Conservation (phyloP, 1,284 basidiomycete species). For the Amylostereum areolatum region DNA sequence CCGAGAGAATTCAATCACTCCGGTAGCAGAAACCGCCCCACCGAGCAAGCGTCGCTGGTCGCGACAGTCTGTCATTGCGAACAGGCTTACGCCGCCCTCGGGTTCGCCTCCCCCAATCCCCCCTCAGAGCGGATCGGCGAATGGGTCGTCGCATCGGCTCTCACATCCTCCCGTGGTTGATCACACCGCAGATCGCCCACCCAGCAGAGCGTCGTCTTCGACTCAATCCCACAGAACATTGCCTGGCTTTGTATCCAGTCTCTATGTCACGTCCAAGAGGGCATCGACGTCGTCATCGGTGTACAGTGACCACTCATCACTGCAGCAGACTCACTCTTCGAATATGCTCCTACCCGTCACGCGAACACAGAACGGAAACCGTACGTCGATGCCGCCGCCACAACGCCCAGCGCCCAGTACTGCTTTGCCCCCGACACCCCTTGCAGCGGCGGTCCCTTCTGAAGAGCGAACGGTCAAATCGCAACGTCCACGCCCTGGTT, state of each 20-base stretch:
- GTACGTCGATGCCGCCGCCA: slow-evolving; percentile 61
- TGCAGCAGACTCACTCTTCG: slow-evolving; percentile 36
- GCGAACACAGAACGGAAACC: slow-evolving; percentile 24
- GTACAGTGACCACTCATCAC: slow-evolving; percentile 42
- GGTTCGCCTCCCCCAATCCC: slow-evolving; percentile 53
- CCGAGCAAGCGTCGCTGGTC: slow-evolving; percentile 46
- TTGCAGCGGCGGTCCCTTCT: slow-evolving; percentile 9
- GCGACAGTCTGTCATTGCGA: slow-evolving; percentile 46
- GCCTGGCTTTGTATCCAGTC: slow-evolving; percentile 40
- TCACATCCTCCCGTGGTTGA: slow-evolving; percentile 30
- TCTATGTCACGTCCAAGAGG: slow-evolving; percentile 54
- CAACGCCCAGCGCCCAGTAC: slow-evolving; percentile 61
- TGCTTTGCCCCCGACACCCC: slow-evolving; percentile 62
- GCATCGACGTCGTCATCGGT: slow-evolving; percentile 49
- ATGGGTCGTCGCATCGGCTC: slow-evolving; percentile 3
- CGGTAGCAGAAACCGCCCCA: slow-evolving; percentile 17
- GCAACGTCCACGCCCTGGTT: neutral
- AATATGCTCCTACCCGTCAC: slow-evolving; percentile 13
- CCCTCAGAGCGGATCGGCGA: slow-evolving; percentile 6
- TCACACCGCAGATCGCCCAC: slow-evolving; percentile 17
- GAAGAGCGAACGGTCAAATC: neutral
- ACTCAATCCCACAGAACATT: slow-evolving; percentile 35
- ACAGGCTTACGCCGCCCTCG: slow-evolving; percentile 48
- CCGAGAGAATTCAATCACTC: slow-evolving; percentile 28
- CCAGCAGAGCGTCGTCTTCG: slow-evolving; percentile 38